A percentile compares a stretch with the other conserved stretches of the same genome.
Evolutionary conservation across 2,329 filamentous ascomycete genomes (phyloP).

Genomic region (Teratosphaeria viscida): DNA sequence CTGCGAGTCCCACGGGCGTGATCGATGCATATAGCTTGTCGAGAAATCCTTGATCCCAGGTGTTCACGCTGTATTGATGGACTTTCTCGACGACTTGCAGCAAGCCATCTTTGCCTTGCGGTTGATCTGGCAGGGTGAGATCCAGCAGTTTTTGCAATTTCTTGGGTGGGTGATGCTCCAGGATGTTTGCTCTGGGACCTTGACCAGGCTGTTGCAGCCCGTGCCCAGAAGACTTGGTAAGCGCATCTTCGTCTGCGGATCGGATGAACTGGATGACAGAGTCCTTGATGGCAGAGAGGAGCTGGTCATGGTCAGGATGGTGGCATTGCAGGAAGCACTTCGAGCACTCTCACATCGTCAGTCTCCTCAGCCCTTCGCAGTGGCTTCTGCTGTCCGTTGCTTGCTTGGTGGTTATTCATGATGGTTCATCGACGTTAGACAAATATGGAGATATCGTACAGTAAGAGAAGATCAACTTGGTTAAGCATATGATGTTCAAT

Average conservation of each 20-base stretch:
- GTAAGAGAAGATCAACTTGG: neutral
- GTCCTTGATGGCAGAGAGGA: slow-evolving; percentile 55
- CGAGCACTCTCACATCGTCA: slow-evolving; percentile 21
- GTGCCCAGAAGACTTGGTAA: slow-evolving; percentile 44
- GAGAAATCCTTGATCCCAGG: slow-evolving; percentile 95
- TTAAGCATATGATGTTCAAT: neutral
- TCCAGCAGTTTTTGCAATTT: slow-evolving; percentile 32
- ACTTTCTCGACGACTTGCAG: slow-evolving; percentile 51
- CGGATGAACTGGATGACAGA: slow-evolving; percentile 62
- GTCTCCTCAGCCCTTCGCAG: slow-evolving; percentile 25
- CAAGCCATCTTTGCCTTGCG: slow-evolving; percentile 33
- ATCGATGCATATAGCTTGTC: slow-evolving; percentile 92
- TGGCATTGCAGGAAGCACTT: neutral
- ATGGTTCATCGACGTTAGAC: neutral
- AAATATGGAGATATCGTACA: neutral
- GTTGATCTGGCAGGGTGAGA: slow-evolving; percentile 26
- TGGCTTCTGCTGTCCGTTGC: slow-evolving; percentile 3
- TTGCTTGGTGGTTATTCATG: neutral
- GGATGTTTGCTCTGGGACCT: slow-evolving; percentile 16
- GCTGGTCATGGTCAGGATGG: slow-evolving; percentile 34
- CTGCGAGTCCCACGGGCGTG: slow-evolving; percentile 73
- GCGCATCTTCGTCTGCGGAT: slow-evolving; percentile 55
- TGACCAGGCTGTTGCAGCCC: slow-evolving; percentile 51
- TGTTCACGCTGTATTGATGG: slow-evolving; percentile 83
- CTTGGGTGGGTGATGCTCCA: slow-evolving; percentile 35